These are phyloP conservation scores for Trichoderma sp. DNA, from an alignment of 2,329 filamentous ascomycete species.

Conservation along the genomic window DNA sequence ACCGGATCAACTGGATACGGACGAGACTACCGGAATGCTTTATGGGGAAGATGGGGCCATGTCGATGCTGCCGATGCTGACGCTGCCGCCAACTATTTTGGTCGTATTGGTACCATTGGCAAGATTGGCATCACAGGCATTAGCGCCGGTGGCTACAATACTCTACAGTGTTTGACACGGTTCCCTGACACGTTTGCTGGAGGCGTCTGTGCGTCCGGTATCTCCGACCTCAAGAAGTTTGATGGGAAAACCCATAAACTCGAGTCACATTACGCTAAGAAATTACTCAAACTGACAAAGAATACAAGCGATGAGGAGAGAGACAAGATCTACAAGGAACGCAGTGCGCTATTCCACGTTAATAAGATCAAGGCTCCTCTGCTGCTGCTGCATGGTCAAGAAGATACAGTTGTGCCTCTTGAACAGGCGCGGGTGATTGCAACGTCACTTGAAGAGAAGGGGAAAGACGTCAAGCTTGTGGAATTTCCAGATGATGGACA, in stretches of 20 bases:
- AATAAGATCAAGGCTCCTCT: constrained; percentile 49
- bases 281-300: constrained; percentile 36
- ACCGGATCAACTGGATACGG: constrained; percentile 51
- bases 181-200: constrained; percentile 47
- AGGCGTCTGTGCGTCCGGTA: constrained; percentile 49
- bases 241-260: constrained; percentile 52
- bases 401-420: constrained; percentile 57
- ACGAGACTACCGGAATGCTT: constrained; percentile 45
- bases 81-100: constrained; percentile 44
- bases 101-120: constrained; percentile 30
- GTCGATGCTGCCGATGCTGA: constrained; percentile 50
- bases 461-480: constrained; percentile 45
- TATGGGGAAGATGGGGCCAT: constrained; percentile 50
- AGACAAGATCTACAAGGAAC: constrained; percentile 40
- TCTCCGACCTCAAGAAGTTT: constrained; percentile 48
- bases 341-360: constrained; percentile 49
- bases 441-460: constrained; percentile 39
- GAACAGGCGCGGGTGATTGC: constrained; percentile 54
- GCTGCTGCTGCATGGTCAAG: constrained; percentile 53
- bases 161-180: constrained; percentile 46
- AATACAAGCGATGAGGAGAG: constrained; percentile 39
- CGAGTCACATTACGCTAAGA: constrained; percentile 49
- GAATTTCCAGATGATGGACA: constrained; percentile 51
- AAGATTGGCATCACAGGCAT: constrained; percentile 48
- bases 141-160: constrained; percentile 53